Conservation (phyloP, 1,284 basidiomycete genomes). For the Microbotryum silenes-acaulis region DNA sequence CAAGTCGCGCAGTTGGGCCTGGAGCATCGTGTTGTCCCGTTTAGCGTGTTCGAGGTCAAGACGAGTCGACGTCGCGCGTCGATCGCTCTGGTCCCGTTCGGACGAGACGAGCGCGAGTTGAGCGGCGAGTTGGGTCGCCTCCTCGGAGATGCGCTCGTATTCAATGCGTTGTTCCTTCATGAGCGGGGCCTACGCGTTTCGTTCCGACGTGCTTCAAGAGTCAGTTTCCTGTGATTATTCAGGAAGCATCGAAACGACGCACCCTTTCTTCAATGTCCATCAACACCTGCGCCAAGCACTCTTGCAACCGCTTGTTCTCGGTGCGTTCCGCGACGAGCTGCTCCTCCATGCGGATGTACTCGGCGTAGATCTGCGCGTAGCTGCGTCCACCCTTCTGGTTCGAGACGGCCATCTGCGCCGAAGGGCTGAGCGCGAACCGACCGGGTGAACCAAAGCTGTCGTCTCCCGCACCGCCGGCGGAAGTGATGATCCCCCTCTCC, state of each 20-base stretch:
- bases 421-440: conserved; percentile 24
- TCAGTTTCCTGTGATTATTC: neutral
- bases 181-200: conserved; percentile 62
- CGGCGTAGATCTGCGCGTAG: conserved; percentile 84
- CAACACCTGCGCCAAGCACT: conserved; percentile 61
- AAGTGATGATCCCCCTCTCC: conserved; percentile 32
- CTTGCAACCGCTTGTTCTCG: conserved; percentile 73
- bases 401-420: conserved; percentile 16
- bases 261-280: conserved; percentile 83
- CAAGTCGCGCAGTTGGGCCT: conserved; percentile 70
- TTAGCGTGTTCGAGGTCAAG: conserved; percentile 32
- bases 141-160: conserved; percentile 67
- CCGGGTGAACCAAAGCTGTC: conserved; percentile 11
- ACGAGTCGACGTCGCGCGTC: conserved; percentile 22
- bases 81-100: conserved; percentile 52
- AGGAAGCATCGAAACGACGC: conserved; percentile 36
- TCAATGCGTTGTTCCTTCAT: conserved; percentile 77
- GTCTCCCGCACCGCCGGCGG: conserved; percentile 7
- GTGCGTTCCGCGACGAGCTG: conserved; percentile 66
- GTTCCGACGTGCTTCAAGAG: neutral
- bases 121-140: conserved; percentile 67
- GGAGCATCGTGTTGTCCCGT: conserved; percentile 48
- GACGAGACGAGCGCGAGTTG: conserved; percentile 65
- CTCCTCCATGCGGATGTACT: conserved; percentile 74
- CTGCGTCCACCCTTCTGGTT: conserved; percentile 57